These are phyloP conservation scores for Chenopodium suecicum DNA, from an alignment of 148 eudicot genomes.

Conservation along the genomic window DNA sequence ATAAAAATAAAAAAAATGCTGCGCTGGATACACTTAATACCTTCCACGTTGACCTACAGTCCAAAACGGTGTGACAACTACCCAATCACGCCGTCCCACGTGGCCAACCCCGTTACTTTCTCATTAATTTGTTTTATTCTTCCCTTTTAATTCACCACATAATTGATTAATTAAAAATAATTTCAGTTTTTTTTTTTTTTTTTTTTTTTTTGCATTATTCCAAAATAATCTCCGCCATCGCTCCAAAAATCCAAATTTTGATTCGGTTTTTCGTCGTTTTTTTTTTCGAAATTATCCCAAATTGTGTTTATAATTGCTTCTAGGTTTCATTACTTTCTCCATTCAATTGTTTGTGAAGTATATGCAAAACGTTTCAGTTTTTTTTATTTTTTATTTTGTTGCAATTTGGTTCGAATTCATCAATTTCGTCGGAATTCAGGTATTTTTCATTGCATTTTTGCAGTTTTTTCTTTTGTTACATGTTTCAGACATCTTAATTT, in stretches of 20 bases:
- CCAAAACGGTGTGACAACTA: neutral
- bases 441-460: too few relatives aligned
- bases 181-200: too few relatives aligned
- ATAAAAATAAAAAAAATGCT: neutral
- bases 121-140: neutral
- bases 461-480: neutral
- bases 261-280: neutral
- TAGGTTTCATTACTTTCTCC: neutral
- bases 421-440: neutral
- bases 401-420: neutral
- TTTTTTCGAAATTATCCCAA: neutral
- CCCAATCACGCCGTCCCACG: neutral
- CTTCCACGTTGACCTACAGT: neutral
- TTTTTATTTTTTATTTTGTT: neutral
- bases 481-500: too few relatives aligned
- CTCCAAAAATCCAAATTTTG: neutral
- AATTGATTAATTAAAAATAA: neutral
- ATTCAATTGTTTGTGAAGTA: slow-evolving; percentile 1
- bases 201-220: too few relatives aligned
- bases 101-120: neutral
- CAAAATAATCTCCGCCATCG: neutral
- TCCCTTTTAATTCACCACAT: neutral
- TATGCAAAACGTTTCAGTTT: slow-evolving; percentile 2
- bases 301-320: neutral
- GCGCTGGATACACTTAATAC: neutral